A percentile compares a stretch with the other conserved stretches of the same genome.
These are phyloP conservation scores for Hebeloma cylindrosporum DNA, from an alignment of 768 basidiomycete genomes.

Conservation along the genomic window DNA sequence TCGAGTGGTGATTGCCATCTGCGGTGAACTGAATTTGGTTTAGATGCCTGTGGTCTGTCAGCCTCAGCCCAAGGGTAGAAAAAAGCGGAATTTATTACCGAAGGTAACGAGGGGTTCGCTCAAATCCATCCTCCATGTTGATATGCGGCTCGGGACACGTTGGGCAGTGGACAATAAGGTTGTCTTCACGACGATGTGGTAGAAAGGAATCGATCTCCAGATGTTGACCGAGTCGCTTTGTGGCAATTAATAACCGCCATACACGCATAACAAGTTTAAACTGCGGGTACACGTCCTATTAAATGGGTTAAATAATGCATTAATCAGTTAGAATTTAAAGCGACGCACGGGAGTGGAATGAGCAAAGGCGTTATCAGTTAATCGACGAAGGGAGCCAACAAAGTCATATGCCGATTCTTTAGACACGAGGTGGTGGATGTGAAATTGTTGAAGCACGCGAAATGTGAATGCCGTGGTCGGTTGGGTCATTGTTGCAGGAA, in stretches of 20 bases:
- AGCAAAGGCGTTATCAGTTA: slow-evolving; percentile 24
- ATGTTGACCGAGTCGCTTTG: slow-evolving; percentile 20
- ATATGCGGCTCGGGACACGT: slow-evolving; percentile 20
- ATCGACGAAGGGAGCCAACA: slow-evolving; percentile 20
- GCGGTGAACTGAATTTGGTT: slow-evolving; percentile 20
- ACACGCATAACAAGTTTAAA: slow-evolving; percentile 24
- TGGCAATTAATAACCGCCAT: slow-evolving; percentile 16
- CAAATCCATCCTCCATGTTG: slow-evolving; percentile 17
- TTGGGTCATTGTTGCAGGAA: slow-evolving; percentile 25
- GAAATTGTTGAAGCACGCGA: slow-evolving; percentile 22
- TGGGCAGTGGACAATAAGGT: slow-evolving; percentile 21
- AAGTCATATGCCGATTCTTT: slow-evolving; percentile 28
- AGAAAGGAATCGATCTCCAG: slow-evolving; percentile 23
- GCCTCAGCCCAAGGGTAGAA: not conserved
- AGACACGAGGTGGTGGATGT: slow-evolving; percentile 24
- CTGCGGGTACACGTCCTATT: slow-evolving; percentile 23
- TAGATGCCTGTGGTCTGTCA: slow-evolving; percentile 18
- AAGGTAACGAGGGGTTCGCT: slow-evolving; percentile 14
- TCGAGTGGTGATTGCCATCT: slow-evolving; percentile 26
- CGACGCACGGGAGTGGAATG: slow-evolving; percentile 17
- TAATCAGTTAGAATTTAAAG: not conserved
- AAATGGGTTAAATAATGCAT: not conserved
- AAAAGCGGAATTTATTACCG: slow-evolving; percentile 16
- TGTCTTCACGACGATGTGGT: slow-evolving; percentile 14
- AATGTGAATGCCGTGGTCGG: slow-evolving; percentile 27